Evolutionary conservation across 108 stramenopile species (phyloP).

Genomic region (Cyclotella distinguenda): DNA sequence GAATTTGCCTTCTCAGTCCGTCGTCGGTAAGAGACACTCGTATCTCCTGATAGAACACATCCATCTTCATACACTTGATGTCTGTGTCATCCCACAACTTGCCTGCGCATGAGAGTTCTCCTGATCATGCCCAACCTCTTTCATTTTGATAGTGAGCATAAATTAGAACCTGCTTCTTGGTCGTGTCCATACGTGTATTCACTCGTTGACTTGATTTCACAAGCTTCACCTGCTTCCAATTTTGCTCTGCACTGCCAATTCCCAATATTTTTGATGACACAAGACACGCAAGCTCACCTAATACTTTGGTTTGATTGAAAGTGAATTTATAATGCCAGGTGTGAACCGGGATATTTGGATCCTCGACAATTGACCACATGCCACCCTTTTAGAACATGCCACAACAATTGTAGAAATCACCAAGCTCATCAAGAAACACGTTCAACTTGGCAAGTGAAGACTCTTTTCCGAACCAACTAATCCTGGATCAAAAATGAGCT

Average conservation of each 20-base stretch:
- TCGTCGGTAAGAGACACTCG: not conserved
- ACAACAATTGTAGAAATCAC: not conserved
- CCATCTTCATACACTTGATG: conserved; percentile 9
- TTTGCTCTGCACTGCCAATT: conserved; percentile 10
- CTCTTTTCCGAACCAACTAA: not conserved
- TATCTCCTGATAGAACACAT: not conserved
- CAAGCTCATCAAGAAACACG: not conserved
- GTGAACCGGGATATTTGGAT: not conserved
- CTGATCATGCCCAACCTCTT: not conserved
- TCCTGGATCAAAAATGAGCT: not conserved
- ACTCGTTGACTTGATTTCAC: conserved; percentile 15
- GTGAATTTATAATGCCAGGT: conserved; percentile 10
- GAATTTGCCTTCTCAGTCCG: not conserved
- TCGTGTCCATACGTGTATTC: not conserved
- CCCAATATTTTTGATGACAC: conserved; percentile 13
- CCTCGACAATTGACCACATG: conserved; percentile 1
- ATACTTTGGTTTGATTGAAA: conserved; percentile 7
- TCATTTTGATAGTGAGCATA: no score
- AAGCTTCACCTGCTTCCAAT: conserved; percentile 12
- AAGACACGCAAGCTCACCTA: conserved; percentile 16
- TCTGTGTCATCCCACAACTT: conserved; percentile 10
- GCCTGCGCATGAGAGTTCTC: not conserved
- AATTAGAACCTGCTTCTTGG: conserved; percentile 12
- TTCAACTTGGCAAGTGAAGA: not conserved
- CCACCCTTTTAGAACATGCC: not conserved